Base-by-base conservation (phyloP, 2,329 filamentous ascomycete genomes). In the Lasiodiplodia hormozganensis region DNA sequence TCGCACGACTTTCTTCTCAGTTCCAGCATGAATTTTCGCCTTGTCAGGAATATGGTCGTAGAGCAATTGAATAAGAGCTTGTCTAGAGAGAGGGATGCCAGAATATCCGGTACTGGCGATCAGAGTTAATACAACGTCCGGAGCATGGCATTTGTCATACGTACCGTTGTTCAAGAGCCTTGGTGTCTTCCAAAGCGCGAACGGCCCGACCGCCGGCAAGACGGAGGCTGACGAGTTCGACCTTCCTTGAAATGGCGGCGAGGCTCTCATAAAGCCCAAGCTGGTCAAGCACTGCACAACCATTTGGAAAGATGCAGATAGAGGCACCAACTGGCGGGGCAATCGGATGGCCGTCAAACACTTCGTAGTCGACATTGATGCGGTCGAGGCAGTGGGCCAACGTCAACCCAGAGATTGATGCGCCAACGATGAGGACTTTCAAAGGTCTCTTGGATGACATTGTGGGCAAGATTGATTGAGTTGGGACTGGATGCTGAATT, bases 21-120 rank as follows among this genome's bases (percentile, higher is more conserved):
- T 69, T 6, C 60, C 68, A 18, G 70, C 71, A 11, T 68, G 71
- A 18, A 75, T 58, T 14, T 58, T 69, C 2, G 70, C 70, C 56
- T 74, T 70, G 36, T 75, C 69, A 28, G 70, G 69, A 1, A 75
- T 40, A 5, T 70, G 67, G 3, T 73, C 72, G 67, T 73, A 74
- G 8, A 75, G 66, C 10, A 71, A 71, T 65, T 71, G 65, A 1
- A 77, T 68, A 2, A 76, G 49, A 65, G 71, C 70, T 34, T 72
- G 72, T 10, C 75, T 70, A n/a, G 76, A 73, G 12, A 76, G 49
- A 40, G 74, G 73, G 49, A 14, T 23, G 25, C 21, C 49, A 21
- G 49, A 10, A 12, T 52, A 52, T 4, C 49, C 49, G 49, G n/a
- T 12, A 28, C 49, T 52, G 4, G 8, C 12, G 2, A 23, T 8